Conservation (phyloP, 306 rosid genomes). For the cucumber (Cucumis sativus) region Cucumber_9930_V3 NC_026661.2:16942501-16943000, state of each 20-base stretch:
- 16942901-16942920: conserved; percentile 73
- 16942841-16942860: conserved; percentile 73
- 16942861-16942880: conserved; percentile 67
- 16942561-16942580: conserved; percentile 53
- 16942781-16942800: conserved; percentile 78
- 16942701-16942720: conserved; percentile 57
- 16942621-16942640: conserved; percentile 91
- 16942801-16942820: conserved; percentile 50
- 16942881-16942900: conserved; percentile 77
- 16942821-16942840: conserved; percentile 76
- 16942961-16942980: conserved; percentile 78
- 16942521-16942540: conserved; percentile 58
- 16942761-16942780: conserved; percentile 55
- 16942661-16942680: conserved; percentile 83
- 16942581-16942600: conserved; percentile 78
- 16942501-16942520: conserved; percentile 68
- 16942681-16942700: conserved; percentile 55
- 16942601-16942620: conserved; percentile 73
- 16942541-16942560: conserved; percentile 40
- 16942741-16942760: conserved; percentile 55
- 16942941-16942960: conserved; percentile 59
- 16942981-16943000: conserved; percentile 78
- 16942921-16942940: conserved; percentile 76
- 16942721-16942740: conserved; percentile 76
- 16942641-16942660: conserved; percentile 64